These are phyloP conservation scores for Dendrobium huoshanense DNA, from an alignment of 106 monocot species.

Conservation along the genomic window DNA sequence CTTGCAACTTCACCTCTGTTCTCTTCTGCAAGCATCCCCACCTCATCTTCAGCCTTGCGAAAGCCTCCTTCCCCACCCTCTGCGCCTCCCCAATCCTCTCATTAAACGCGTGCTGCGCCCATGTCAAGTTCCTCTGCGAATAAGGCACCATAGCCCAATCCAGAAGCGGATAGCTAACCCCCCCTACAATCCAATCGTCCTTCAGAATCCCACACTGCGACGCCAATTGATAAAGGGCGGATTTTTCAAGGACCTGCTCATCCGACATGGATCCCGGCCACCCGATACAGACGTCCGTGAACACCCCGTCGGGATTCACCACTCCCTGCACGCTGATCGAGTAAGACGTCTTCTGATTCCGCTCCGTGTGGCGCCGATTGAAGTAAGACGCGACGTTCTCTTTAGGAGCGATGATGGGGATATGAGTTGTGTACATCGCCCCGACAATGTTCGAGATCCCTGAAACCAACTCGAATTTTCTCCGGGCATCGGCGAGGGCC, in stretches of 20 bases:
- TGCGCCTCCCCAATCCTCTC: slow-evolving; percentile 64
- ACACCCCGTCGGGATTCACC: slow-evolving; percentile 59
- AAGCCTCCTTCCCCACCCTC: slow-evolving; percentile 51
- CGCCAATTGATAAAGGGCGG: slow-evolving; percentile 44
- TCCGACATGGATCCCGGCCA: slow-evolving; percentile 73
- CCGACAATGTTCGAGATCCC: slow-evolving; percentile 71
- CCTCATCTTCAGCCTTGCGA: slow-evolving; percentile 60
- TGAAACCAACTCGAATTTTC: slow-evolving; percentile 33
- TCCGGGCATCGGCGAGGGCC: background rate
- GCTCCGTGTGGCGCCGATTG: slow-evolving; percentile 80
- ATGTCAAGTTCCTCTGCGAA: slow-evolving; percentile 70
- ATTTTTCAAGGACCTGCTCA: slow-evolving; percentile 66
- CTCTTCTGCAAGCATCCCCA: slow-evolving; percentile 94
- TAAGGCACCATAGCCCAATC: slow-evolving; percentile 91
- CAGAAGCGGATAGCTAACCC: slow-evolving; percentile 55
- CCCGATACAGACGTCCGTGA: slow-evolving; percentile 78
- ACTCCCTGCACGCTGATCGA: slow-evolving; percentile 83
- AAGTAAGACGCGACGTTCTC: slow-evolving; percentile 63
- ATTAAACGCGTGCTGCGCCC: slow-evolving; percentile 90
- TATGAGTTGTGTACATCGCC: slow-evolving; percentile 86
- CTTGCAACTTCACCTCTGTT: slow-evolving; percentile 83
- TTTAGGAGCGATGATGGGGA: slow-evolving; percentile 93
- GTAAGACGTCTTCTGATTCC: slow-evolving; percentile 85
- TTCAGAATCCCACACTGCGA: slow-evolving; percentile 16
- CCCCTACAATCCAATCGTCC: slow-evolving; percentile 54